Evolutionary conservation across 2,329 filamentous ascomycete species (phyloP).

Genomic region (Fusarium floridanum): DNA sequence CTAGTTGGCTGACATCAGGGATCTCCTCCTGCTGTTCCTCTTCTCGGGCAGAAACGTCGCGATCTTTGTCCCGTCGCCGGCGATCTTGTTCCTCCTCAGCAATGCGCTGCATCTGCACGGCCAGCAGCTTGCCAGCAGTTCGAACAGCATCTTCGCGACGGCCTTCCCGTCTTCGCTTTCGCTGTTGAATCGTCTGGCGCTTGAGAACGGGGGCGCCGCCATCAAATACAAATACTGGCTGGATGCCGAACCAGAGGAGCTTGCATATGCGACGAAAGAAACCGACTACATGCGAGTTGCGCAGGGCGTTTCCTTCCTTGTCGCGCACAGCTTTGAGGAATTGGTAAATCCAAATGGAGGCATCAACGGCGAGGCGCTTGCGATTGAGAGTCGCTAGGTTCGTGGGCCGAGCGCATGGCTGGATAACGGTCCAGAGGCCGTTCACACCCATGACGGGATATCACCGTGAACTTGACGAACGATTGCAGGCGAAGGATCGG

Average conservation of each 20-base stretch:
- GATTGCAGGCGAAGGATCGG: neutral
- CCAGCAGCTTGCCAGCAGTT: conserved; percentile 91
- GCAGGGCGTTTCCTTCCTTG: conserved; percentile 96
- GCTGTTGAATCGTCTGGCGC: conserved; percentile 85
- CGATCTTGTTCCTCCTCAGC: conserved; percentile 87
- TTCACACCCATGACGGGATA: conserved; percentile 86
- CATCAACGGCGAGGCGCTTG: conserved; percentile 96
- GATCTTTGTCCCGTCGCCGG: conserved; percentile 63
- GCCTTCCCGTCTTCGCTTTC: conserved; percentile 86
- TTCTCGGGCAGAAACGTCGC: conserved; percentile 55
- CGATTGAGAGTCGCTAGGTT: conserved; percentile 97
- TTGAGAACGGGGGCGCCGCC: conserved; percentile 93
- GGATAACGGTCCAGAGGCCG: conserved; percentile 95
- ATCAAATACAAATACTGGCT: conserved; percentile 97
- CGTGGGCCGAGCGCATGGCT: conserved; percentile 94
- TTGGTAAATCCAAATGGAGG: conserved; percentile 99
- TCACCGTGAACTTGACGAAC: conserved; percentile 22
- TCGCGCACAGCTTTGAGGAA: conserved; percentile 99
- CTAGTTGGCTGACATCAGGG: conserved; percentile 75
- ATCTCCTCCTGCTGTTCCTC: conserved; percentile 74
- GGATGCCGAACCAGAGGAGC: conserved; percentile 94
- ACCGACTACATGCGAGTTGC: conserved; percentile 95
- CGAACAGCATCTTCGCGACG: conserved; percentile 91
- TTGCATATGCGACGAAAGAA: conserved; percentile 99
- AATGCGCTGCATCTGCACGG: conserved; percentile 91